A percentile compares a stretch with the other conserved stretches of the same genome.
Conservation (phyloP, 163 green algal species). For the Scenedesmus sp. region DNA sequence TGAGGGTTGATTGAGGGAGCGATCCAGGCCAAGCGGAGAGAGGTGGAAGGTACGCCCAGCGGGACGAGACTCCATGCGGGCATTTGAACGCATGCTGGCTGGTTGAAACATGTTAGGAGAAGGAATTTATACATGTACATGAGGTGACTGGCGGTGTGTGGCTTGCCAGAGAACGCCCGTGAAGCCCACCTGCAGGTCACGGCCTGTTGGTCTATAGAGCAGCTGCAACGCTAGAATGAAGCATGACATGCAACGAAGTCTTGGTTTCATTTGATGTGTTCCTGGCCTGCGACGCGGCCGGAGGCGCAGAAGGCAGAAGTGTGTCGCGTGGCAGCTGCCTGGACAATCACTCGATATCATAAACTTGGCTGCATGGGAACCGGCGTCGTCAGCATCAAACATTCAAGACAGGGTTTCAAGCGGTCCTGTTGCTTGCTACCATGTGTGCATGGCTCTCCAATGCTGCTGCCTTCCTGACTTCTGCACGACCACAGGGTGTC, state of each 20-base stretch:
- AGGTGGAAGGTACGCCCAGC: neutral
- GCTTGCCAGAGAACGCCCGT: neutral
- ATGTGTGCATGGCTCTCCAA: neutral
- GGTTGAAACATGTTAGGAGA: neutral
- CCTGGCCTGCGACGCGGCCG: neutral
- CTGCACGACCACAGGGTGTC: neutral
- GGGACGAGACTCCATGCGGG: neutral
- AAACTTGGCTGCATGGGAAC: neutral
- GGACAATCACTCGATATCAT: neutral
- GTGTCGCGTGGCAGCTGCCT: neutral
- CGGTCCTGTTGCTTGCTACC: neutral
- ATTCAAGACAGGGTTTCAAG: neutral
- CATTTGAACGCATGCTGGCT: neutral
- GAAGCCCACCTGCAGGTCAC: constrained; percentile 6
- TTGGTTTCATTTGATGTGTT: neutral
- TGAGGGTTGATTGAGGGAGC: neutral
- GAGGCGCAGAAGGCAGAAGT: neutral
- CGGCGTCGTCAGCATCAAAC: neutral
- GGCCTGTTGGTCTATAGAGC: neutral
- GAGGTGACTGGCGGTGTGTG: neutral
- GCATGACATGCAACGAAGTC: neutral
- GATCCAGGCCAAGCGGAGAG: neutral
- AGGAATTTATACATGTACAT: neutral
- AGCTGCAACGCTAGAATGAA: neutral
- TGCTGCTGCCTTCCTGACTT: neutral